Base-by-base conservation (phyloP, 805 yeast species). In the Candida patagonica region DNA sequence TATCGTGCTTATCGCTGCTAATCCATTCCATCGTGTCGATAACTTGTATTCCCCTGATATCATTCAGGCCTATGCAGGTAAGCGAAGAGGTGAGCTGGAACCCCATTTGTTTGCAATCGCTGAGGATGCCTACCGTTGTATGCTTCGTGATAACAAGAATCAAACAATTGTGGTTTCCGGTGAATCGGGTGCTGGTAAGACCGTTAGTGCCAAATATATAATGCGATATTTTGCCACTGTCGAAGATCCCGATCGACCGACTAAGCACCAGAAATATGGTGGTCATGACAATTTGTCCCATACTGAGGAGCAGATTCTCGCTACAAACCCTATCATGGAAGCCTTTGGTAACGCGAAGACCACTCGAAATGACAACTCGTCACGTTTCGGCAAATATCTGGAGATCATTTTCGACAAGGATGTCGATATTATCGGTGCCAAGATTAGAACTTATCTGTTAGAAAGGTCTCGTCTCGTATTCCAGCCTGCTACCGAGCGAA, bases 281-380 rank as follows among this genome's bases (percentile, higher is more conserved):
- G 26, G 37, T 21, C 38, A 46, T 6, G 54, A 68, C 26, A 89
- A 85, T 49, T 80, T 89, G 80, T 81, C 94, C 23, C 82, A 80
- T 46, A 89, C 89, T 21, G 98, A 89, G 63, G 82, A 83, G 56
- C 95, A 85, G 64, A 89, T 89, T 42, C 71, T 89, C 54, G 97
- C 98, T 10, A 92, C 97, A 0, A 89, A 89, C 58, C 97, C 97
- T 2, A 81, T 92, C 52, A 82, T 92, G 80, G 98, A 92, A 65
- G 92, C 97, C 0, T 92, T 92, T 62, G 98, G 98, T 68, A 92
- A 94, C 61, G 97, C 98, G 6, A 89, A 89, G 59, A 89, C 98
- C 2, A 81, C 95, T 15, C 79, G 98, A 68, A 89, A 89, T 60
- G 96, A 89, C 65, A 89, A 89, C 63, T 92, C 97, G 22, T 89